Conservation (phyloP, 2,329 filamentous ascomycete genomes). For the Fusarium albosuccineum region DNA sequence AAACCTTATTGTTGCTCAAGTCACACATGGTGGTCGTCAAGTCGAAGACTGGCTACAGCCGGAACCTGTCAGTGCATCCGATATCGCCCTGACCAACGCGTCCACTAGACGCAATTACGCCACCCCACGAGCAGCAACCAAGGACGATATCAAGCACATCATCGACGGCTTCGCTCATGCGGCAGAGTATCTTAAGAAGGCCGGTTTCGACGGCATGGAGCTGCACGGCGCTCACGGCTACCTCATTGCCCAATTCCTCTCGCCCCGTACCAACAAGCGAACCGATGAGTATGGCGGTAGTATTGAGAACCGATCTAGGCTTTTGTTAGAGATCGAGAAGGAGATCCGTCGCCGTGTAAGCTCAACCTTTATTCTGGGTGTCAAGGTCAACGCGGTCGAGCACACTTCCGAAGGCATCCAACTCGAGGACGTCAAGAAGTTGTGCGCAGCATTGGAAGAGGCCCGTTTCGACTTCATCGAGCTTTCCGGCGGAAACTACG, state of each 20-base stretch:
- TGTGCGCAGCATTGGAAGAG: conserved; percentile 60
- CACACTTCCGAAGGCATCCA: conserved; percentile 61
- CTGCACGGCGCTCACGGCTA: conserved; percentile 52
- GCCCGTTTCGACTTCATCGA: conserved; percentile 69
- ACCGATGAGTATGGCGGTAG: conserved; percentile 63
- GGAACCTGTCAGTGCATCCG: conserved; percentile 62
- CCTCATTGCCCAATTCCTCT: conserved; percentile 63
- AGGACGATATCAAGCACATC: conserved; percentile 27
- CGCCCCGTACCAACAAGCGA: conserved; percentile 60
- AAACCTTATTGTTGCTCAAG: conserved; percentile 26
- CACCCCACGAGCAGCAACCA: conserved; percentile 47
- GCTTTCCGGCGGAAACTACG: conserved; percentile 69
- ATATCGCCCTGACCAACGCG: conserved; percentile 68
- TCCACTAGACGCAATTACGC: conserved; percentile 57
- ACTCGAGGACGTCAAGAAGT: conserved; percentile 61
- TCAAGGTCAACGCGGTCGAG: conserved; percentile 68
- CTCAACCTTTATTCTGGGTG: conserved; percentile 58
- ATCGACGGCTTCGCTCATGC: conserved; percentile 49
- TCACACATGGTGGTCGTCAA: conserved; percentile 33
- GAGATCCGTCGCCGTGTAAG: conserved; percentile 61
- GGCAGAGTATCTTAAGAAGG: conserved; percentile 56
- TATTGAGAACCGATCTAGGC: conserved; percentile 58
- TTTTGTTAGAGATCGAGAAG: conserved; percentile 58
- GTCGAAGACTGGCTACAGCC: conserved; percentile 35
- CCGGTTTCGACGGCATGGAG: conserved; percentile 35